Conservation (phyloP, 257 asterid species). For the Jasminum sambac region DNA sequence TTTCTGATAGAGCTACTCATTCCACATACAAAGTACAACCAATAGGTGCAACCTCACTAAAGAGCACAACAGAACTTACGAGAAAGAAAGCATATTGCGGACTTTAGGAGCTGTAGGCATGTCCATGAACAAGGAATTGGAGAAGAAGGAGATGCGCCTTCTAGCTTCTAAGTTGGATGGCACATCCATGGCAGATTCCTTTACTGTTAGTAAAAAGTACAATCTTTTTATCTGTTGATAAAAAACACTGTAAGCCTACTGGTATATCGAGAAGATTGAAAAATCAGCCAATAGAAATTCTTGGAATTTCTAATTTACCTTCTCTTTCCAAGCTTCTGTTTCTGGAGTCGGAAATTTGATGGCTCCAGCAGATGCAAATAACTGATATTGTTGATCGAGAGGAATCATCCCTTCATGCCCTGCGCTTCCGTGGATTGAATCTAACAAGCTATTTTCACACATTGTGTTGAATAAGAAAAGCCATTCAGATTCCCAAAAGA, state of each 20-base stretch:
- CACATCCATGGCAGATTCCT: constrained; percentile 99
- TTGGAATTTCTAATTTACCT: constrained; percentile 43
- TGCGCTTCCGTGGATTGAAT: constrained; percentile 77
- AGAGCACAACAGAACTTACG: constrained; percentile 57
- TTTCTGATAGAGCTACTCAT: background rate
- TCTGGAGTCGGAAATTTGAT: constrained; percentile 85
- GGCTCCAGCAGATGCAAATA: constrained; percentile 98
- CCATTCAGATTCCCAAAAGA: constrained; percentile 20
- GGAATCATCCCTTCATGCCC: constrained; percentile 88
- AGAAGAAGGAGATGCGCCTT: constrained; percentile 95
- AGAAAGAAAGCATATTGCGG: constrained; percentile 97
- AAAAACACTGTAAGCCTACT: constrained; percentile 11
- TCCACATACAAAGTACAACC: constrained; percentile 9
- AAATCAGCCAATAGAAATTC: background rate
- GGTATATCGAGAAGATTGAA: constrained; percentile 16
- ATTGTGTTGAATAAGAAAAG: constrained; percentile 24
- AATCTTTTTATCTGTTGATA: constrained; percentile 85
- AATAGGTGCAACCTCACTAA: background rate
- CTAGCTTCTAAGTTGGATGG: constrained; percentile 98
- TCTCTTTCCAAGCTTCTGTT: constrained; percentile 99
- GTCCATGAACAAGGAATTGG: constrained; percentile 97
- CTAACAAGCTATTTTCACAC: constrained; percentile 63
- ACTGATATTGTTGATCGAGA: constrained; percentile 89
- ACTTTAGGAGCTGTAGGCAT: constrained; percentile 99
- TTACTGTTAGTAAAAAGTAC: constrained; percentile 88